Evolutionary conservation across 1,139 yeast genomes (phyloP).

Genomic region (Taphrina betulina): DNA sequence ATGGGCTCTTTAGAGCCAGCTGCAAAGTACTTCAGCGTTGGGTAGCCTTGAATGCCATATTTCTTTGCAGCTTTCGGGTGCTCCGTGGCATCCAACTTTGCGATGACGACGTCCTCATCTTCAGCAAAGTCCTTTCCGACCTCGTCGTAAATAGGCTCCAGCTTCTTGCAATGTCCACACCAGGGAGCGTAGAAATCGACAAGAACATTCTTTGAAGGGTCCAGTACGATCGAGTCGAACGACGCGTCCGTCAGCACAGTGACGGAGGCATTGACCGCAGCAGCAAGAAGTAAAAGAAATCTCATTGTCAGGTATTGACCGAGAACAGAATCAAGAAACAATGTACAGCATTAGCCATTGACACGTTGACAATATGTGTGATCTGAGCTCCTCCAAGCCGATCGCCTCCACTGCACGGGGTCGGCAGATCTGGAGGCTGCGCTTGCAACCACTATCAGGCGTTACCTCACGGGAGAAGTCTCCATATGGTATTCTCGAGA

Average conservation of each 20-base stretch:
- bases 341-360: no score
- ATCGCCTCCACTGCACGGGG: no score
- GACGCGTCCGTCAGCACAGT: constrained; percentile 47
- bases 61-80: constrained; percentile 56
- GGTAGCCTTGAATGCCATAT: constrained; percentile 62
- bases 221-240: constrained; percentile 57
- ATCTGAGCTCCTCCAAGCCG: no score
- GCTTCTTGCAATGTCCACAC: constrained; percentile 74
- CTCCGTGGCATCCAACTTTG: constrained; percentile 66
- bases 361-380: no score
- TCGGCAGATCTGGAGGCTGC: no score
- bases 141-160: constrained; percentile 64
- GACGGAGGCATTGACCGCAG: constrained; percentile 39
- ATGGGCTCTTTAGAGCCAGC: constrained; percentile 45
- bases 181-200: constrained; percentile 35
- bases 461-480: no score
- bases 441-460: no score
- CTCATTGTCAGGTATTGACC: constrained; percentile 8
- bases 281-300: constrained; percentile 1
- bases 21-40: constrained; percentile 57
- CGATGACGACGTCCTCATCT: constrained; percentile 43
- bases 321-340: neutral
- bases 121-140: constrained; percentile 57
- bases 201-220: constrained; percentile 50
- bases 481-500: no score